Conservation (phyloP, 2,329 filamentous ascomycete species). For the Arthrobotrys megalospora region DNA sequence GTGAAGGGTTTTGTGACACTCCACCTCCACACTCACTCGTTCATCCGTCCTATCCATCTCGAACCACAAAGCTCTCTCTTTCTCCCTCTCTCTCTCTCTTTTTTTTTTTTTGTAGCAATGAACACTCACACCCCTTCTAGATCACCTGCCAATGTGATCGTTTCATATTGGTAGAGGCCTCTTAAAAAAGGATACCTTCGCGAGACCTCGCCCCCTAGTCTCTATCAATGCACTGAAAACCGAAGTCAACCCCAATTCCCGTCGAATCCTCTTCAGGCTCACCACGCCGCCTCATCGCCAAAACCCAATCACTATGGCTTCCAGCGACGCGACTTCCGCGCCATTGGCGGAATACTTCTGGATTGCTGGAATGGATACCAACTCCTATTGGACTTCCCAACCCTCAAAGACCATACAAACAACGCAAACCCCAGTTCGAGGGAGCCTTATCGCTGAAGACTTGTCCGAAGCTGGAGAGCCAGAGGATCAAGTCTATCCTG, state of each 20-base stretch:
- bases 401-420: conserved; percentile 66
- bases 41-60: conserved; percentile 9
- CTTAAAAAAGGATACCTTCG: conserved; percentile 33
- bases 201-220: conserved; percentile 31
- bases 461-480: conserved; percentile 64
- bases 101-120: conserved; percentile 13
- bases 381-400: conserved; percentile 74
- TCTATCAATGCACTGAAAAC: conserved; percentile 43
- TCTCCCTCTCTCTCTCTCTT: neutral
- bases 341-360: conserved; percentile 83
- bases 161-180: conserved; percentile 38
- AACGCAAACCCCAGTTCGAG: conserved; percentile 65
- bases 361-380: conserved; percentile 80
- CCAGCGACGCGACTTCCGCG: conserved; percentile 70
- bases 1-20: neutral
- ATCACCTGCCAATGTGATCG: conserved; percentile 41
- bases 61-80: conserved; percentile 2
- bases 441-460: conserved; percentile 64
- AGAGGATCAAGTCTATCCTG: conserved; percentile 63
- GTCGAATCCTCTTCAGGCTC: conserved; percentile 19
- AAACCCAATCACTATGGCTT: conserved; percentile 41
- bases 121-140: conserved; percentile 38
- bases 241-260: conserved; percentile 16
- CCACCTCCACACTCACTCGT: neutral
- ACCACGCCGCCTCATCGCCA: conserved; percentile 6